Evolutionary conservation across 768 basidiomycete species (phyloP).

Genomic region (Trametes villosa): DNA sequence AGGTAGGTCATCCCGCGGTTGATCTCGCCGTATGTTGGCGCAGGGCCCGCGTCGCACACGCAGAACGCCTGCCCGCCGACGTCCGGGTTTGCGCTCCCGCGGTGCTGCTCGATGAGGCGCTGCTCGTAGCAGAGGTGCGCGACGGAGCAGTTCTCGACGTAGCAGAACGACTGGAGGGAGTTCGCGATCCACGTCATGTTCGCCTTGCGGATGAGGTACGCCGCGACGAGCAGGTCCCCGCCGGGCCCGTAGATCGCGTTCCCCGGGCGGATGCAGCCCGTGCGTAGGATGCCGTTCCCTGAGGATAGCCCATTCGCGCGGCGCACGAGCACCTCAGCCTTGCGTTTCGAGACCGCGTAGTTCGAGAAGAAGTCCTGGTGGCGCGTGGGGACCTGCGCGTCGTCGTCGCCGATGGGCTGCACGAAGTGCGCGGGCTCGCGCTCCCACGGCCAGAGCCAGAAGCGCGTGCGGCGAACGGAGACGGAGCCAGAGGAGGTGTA

Average conservation of each 20-base stretch:
- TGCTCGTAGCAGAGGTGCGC: slow-evolving; percentile 77
- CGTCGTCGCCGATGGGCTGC: slow-evolving; percentile 70
- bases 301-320: slow-evolving; percentile 44
- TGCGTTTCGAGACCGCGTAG: slow-evolving; percentile 68
- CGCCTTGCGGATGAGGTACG: slow-evolving; percentile 59
- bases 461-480: slow-evolving; percentile 56
- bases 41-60: slow-evolving; percentile 67
- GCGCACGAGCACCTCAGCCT: slow-evolving; percentile 57
- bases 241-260: slow-evolving; percentile 79
- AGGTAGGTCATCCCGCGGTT: slow-evolving; percentile 59
- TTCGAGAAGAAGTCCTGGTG: slow-evolving; percentile 78
- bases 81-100: slow-evolving; percentile 53
- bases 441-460: slow-evolving; percentile 82
- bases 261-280: slow-evolving; percentile 78
- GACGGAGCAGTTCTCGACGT: slow-evolving; percentile 77
- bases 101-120: slow-evolving; percentile 60
- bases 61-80: slow-evolving; percentile 76
- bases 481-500: slow-evolving; percentile 80
- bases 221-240: slow-evolving; percentile 69
- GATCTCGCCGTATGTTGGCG: slow-evolving; percentile 65
- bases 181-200: slow-evolving; percentile 67
- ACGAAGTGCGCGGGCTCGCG: slow-evolving; percentile 56
- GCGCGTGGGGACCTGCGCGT: slow-evolving; percentile 50
- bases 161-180: slow-evolving; percentile 65
- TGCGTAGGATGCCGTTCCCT: slow-evolving; percentile 52